phyloP scores from a whole-genome alignment of 495 filamentous ascomycete species.

The Melanomma pulvis-pyrius region DNA sequence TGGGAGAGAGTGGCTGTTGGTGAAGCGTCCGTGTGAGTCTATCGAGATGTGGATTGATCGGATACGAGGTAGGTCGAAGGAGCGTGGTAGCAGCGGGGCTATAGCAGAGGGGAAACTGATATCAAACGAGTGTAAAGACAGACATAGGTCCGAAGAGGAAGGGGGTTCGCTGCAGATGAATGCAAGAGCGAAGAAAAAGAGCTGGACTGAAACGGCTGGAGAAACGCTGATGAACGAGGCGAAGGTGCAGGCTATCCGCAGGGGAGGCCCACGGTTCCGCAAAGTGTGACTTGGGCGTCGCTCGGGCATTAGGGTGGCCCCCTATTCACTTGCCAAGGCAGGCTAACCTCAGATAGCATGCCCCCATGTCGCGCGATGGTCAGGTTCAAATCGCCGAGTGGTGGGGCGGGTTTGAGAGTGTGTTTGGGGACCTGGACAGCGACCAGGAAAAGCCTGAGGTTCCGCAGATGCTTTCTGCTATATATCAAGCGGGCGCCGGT shows the following conservation, averaged over 20 bases:
- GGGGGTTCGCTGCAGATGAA: constrained; percentile 22
- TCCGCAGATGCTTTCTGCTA: not conserved
- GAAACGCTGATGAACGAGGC: constrained; percentile 27
- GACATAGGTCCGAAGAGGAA: constrained; percentile 24
- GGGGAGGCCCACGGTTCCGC: constrained; percentile 20
- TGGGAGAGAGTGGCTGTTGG: constrained; percentile 8
- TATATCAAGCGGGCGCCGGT: constrained; percentile 7
- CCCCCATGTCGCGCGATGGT: constrained; percentile 11
- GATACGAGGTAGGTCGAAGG: constrained; percentile 12
- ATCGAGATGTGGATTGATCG: not conserved
- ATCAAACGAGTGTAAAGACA: constrained; percentile 38
- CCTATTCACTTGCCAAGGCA: constrained; percentile 25
- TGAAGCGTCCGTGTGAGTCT: not conserved
- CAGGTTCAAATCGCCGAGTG: constrained; percentile 1
- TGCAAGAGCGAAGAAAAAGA: constrained; percentile 23
- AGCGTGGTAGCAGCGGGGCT: constrained; percentile 27
- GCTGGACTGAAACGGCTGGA: constrained; percentile 31
- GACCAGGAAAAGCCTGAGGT: too few species aligned
- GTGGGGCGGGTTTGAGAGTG: constrained; percentile 28
- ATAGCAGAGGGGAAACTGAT: constrained; percentile 29
- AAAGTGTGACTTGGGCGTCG: constrained; percentile 21
- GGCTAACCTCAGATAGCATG: constrained; percentile 8
- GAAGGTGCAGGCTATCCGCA: constrained; percentile 24
- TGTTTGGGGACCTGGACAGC: not conserved
- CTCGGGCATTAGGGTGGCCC: constrained; percentile 18